Percentiles rank a stretch among this genome's conserved stretches.
Evolutionary conservation across 1,284 basidiomycete genomes (phyloP).

Genomic region (Malassezia japonica): DNA sequence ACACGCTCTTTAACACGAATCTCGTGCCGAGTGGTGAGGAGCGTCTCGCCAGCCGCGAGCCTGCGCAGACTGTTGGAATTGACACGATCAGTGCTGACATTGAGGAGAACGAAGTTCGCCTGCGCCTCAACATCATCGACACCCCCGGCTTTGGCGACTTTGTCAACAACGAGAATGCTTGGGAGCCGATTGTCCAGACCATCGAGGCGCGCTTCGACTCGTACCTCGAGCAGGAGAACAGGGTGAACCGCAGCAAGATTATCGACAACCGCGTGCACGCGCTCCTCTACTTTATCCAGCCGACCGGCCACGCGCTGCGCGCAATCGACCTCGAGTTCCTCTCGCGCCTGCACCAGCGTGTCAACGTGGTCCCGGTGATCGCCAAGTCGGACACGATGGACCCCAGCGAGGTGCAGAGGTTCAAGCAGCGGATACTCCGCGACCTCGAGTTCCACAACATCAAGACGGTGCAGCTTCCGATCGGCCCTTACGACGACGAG

Average conservation of each 20-base stretch:
- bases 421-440: constrained; percentile 44
- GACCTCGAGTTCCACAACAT: constrained; percentile 46
- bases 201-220: constrained; percentile 46
- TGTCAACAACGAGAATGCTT: constrained; percentile 46
- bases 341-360: constrained; percentile 42
- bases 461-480: constrained; percentile 43
- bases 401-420: constrained; percentile 35
- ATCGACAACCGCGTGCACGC: constrained; percentile 47
- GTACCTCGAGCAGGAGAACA: constrained; percentile 48
- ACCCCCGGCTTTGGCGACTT: constrained; percentile 47
- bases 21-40: constrained; percentile 45
- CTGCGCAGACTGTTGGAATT: constrained; percentile 44
- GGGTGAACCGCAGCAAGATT: constrained; percentile 44
- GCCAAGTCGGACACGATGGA: constrained; percentile 47
- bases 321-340: constrained; percentile 48
- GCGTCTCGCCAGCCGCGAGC: constrained; percentile 34
- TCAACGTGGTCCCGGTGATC: constrained; percentile 47
- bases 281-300: constrained; percentile 48
- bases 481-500: constrained; percentile 43
- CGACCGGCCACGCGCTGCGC: constrained; percentile 42
- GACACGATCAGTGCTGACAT: constrained; percentile 48
- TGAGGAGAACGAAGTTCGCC: constrained; percentile 46
- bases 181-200: constrained; percentile 47
- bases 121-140: constrained; percentile 46
- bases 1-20: constrained; percentile 48